A percentile compares a stretch with the other conserved stretches of the same genome.
Conservation (phyloP, 768 basidiomycete species). For the Sporobolomyces phaffii region DNA sequence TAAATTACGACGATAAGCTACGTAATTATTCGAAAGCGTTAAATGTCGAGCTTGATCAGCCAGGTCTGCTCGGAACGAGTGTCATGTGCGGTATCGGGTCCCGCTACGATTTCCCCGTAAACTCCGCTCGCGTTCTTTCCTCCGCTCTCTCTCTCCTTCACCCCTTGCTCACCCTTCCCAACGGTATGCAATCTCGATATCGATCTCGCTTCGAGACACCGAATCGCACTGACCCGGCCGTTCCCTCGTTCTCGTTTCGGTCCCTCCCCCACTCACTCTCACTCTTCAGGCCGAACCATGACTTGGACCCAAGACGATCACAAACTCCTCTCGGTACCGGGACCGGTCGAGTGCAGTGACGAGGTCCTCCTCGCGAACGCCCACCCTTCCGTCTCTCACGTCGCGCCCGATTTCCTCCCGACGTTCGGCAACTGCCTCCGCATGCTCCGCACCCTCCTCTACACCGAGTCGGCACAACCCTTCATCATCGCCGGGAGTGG, state of each 20-base stretch:
- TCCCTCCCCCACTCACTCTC: neutral
- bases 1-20: too few species aligned
- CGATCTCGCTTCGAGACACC: too few species aligned
- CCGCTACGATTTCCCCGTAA: too few species aligned
- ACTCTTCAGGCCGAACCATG: neutral
- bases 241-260: neutral
- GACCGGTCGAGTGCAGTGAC: slow-evolving; percentile 37
- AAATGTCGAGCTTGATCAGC: too few species aligned
- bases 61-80: too few species aligned
- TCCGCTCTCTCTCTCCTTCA: too few species aligned
- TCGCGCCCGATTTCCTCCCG: slow-evolving; percentile 78
- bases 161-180: too few species aligned
- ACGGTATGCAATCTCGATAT: too few species aligned
- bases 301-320: slow-evolving; percentile 31
- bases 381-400: slow-evolving; percentile 61
- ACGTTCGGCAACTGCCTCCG: slow-evolving; percentile 77
- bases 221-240: too few species aligned
- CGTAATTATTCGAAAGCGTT: too few species aligned
- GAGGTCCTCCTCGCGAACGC: slow-evolving; percentile 57
- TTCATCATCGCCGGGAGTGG: slow-evolving; percentile 92
- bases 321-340: slow-evolving; percentile 42
- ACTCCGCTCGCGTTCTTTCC: too few species aligned
- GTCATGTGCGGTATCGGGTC: too few species aligned
- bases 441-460: slow-evolving; percentile 57
- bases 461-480: slow-evolving; percentile 72